Evolutionary conservation across 495 filamentous ascomycete genomes (phyloP), one percentile per base, ranked within the genome.

Genomic region (Penicillium waksmanii): DNA sequence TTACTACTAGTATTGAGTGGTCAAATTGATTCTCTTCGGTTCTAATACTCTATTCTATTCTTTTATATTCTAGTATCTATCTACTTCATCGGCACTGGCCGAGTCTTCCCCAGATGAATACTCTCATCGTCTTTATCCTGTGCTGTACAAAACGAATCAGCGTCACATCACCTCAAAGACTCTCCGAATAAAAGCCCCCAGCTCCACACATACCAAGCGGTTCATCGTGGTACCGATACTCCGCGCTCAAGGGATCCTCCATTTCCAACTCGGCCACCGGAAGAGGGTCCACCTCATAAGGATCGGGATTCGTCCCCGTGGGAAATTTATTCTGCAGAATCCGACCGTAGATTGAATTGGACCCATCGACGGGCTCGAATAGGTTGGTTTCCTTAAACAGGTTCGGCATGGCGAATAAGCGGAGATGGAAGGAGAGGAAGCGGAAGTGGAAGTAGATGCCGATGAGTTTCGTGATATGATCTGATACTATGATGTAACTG

Each of bases 241-340:
- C n/a, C 1, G 55, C 5, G 12, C 48, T 51, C 44, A 50, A 15
- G 12, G 55, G 19, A 51, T 57, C 55, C 33, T 57, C 44, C 33
- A 51, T 6, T n/a, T 57, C 47, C 3, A 47, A 10, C 27, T 57
- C 46, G 18, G 31, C 21, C 9, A 40, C 19, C 3, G 25, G 44
- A n/a, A 50, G n/a, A 27, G 18, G 33, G 7, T 8, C 9, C 2
- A 21, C 23, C 3, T 49, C 43, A 5, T 27, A 23, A 3, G 46
- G 46, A 23, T 27, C 21, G 7, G 46, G 23, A 13, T 48, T 48
- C 1, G 46, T 48, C 11, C 46, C 46, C 5, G 11, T 19, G 3
- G 19, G 46, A 15, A 5, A 7, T 12, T 5, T 10, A 19, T 13
- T 48, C n/a, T 27, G 46, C 9, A 48, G 3, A 2, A 48, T 27